phyloP scores from a whole-genome alignment of 148 eudicot genomes.

The Spergularia marina region DNA sequence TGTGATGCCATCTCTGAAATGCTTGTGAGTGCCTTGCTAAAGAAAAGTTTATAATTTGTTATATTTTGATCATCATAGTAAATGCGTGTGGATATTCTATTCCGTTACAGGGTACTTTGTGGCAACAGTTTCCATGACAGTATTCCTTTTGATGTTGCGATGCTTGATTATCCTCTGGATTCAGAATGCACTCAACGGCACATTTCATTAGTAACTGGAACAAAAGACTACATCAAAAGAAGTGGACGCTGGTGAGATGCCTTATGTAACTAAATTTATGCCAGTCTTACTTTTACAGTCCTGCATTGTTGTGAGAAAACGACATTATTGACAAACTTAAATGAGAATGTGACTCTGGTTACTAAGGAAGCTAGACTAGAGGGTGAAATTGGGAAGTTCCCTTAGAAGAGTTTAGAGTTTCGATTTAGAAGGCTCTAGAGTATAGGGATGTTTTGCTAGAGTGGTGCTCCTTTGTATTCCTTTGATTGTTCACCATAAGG shows the following conservation, averaged over 20 bases:
- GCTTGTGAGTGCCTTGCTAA: constrained; percentile 37
- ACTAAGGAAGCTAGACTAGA: not conserved
- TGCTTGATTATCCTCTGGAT: constrained; percentile 25
- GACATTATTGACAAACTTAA: not conserved
- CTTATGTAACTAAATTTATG: not conserved
- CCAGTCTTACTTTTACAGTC: too few species aligned
- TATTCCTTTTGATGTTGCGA: constrained; percentile 15
- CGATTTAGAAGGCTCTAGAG: not conserved
- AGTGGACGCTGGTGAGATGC: constrained; percentile 31
- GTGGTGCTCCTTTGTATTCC: not conserved
- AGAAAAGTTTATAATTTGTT: not conserved
- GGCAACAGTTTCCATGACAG: constrained; percentile 30
- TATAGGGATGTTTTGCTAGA: not conserved
- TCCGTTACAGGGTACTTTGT: constrained; percentile 32
- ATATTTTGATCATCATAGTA: not conserved
- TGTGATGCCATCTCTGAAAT: constrained; percentile 44
- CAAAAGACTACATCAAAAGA: constrained; percentile 7
- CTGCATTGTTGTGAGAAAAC: not conserved
- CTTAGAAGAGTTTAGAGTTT: constrained; percentile 1
- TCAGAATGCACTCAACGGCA: constrained; percentile 18
- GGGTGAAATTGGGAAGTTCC: not conserved
- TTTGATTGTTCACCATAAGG: not conserved
- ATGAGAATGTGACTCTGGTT: not conserved
- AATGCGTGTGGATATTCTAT: not conserved
- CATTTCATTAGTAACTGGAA: constrained; percentile 1